Base-by-base conservation (phyloP, 495 filamentous ascomycete genomes). In the Achaetomiella virescens region DNA sequence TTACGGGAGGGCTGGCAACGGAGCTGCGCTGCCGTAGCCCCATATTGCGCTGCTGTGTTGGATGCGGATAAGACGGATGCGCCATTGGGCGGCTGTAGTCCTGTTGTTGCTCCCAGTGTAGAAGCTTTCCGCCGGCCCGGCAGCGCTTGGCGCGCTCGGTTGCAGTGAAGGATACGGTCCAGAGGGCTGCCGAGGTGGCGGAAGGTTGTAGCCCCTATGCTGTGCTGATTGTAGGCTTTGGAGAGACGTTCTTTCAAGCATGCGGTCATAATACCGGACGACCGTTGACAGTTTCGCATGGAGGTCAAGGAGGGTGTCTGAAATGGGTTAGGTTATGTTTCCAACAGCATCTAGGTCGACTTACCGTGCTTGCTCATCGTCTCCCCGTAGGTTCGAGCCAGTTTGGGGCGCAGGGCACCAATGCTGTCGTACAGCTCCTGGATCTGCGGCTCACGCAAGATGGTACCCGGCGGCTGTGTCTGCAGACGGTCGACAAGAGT, bases 361-460 rank as follows among this genome's bases (percentile, higher is more conserved):
- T 66, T 76, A 89, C 91, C 92, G 69, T 97, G 93, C 71, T 97
- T 98, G 80, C 92, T 97, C 93, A 97, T 97, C 1, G 93, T 97
- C 72, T 98, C 93, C 36, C 93, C 93, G 72, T 97, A 97, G 8
- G 92, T 97, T 52, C 93, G 82, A 15, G 95, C 95, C 50, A 98
- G 75, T 71, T 98, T 98, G 2, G 93, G 93, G 46, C 93, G 83
- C 55, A 98, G 76, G 3, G 88, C 74, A 12, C 95, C 91, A 61
- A 98, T 97, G 65, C 91, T 93, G 58, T 97, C 95, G 66, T 98
- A 98, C 8, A 98, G 76, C 71, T 98, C 93, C 67, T 98, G 93
- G 40, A 98, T 98, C 63, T 97, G 92, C 6, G 93, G 93, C 62
- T 98, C 95, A 52, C 93, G 78, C 25, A 98, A 71, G 47, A 98